A percentile compares a stretch with the other conserved stretches of the same genome.
Conservation (phyloP, 2,329 filamentous ascomycete genomes). For the Phialemoniopsis sp. region DNA sequence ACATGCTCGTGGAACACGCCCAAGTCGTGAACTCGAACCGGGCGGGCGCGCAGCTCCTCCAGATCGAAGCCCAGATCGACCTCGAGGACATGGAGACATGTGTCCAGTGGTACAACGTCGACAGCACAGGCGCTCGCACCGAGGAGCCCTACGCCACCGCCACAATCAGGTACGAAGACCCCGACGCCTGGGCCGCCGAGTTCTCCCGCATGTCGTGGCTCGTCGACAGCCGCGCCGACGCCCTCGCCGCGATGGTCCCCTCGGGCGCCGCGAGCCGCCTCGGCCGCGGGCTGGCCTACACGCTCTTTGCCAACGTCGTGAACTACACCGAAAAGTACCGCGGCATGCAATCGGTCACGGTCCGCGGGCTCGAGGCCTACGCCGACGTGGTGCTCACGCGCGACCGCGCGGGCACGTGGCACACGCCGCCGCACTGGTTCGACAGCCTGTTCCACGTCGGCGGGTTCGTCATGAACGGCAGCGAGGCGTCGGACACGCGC, state of each 20-base stretch:
- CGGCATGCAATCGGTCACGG: slow-evolving; percentile 32
- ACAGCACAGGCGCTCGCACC: slow-evolving; percentile 26
- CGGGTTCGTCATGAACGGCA: slow-evolving; percentile 33
- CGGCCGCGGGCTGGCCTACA: slow-evolving; percentile 60
- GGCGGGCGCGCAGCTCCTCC: slow-evolving; percentile 27
- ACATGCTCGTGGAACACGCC: too few species aligned
- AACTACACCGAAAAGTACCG: slow-evolving; percentile 30
- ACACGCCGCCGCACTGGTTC: slow-evolving; percentile 35
- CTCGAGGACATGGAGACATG: slow-evolving; percentile 41
- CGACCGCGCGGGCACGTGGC: slow-evolving; percentile 21
- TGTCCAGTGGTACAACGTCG: slow-evolving; percentile 31
- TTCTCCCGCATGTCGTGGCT: slow-evolving; percentile 56
- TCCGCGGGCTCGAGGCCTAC: slow-evolving; percentile 24
- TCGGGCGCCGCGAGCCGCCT: slow-evolving; percentile 56
- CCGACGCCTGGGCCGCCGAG: slow-evolving; percentile 44
- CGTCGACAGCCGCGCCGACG: slow-evolving; percentile 43
- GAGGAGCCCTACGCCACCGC: slow-evolving; percentile 40
- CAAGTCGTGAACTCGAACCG: too few species aligned
- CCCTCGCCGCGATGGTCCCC: slow-evolving; percentile 43
- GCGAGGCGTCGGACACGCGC: slow-evolving; percentile 23
- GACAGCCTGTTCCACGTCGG: slow-evolving; percentile 31
- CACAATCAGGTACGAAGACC: slow-evolving; percentile 45
- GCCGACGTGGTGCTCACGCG: slow-evolving; percentile 20
- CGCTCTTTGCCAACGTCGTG: slow-evolving; percentile 31
- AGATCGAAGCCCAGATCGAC: slow-evolving; percentile 18